These are phyloP conservation scores for Arachis hypogaea DNA, from an alignment of 306 rosid genomes.

Conservation along the genomic window DNA sequence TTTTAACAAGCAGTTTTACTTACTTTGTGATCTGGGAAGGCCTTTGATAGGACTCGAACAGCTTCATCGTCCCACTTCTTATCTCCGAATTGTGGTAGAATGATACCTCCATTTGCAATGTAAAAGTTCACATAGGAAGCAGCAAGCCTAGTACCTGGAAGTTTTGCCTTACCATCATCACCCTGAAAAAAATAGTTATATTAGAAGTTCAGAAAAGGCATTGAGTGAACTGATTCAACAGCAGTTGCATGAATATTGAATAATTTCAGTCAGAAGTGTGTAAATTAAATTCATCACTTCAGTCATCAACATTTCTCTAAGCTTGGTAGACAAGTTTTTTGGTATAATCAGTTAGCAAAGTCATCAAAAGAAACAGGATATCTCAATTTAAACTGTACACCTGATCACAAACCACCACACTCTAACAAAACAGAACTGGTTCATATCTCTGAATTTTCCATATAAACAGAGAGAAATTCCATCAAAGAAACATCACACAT, in stretches of 20 bases:
- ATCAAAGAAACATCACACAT: constrained; percentile 14
- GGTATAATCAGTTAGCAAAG: too few relatives aligned
- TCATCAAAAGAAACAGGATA: too few relatives aligned
- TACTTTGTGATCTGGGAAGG: constrained; percentile 79
- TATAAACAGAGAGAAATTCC: neutral
- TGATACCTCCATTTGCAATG: constrained; percentile 83
- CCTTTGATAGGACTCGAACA: constrained; percentile 59
- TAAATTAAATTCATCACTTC: constrained; percentile 1
- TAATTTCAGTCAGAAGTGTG: constrained; percentile 22
- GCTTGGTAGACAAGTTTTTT: too few relatives aligned
- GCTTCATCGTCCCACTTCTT: constrained; percentile 87
- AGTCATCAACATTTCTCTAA: constrained; percentile 16
- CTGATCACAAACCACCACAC: neutral
- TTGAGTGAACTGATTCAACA: constrained; percentile 22
- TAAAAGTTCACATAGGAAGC: constrained; percentile 93
- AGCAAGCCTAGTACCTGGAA: constrained; percentile 76
- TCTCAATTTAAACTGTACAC: too few relatives aligned
- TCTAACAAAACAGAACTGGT: constrained; percentile 4
- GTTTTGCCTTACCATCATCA: constrained; percentile 67
- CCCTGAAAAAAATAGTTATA: constrained; percentile 45
- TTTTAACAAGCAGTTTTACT: constrained; percentile 42
- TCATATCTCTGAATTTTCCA: constrained; percentile 31
- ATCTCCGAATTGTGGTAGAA: constrained; percentile 90
- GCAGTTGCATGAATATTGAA: constrained; percentile 7
- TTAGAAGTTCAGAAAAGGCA: neutral